Conservation (phyloP, 768 basidiomycete species). For the Porphyrellus cyaneotinctus region DNA sequence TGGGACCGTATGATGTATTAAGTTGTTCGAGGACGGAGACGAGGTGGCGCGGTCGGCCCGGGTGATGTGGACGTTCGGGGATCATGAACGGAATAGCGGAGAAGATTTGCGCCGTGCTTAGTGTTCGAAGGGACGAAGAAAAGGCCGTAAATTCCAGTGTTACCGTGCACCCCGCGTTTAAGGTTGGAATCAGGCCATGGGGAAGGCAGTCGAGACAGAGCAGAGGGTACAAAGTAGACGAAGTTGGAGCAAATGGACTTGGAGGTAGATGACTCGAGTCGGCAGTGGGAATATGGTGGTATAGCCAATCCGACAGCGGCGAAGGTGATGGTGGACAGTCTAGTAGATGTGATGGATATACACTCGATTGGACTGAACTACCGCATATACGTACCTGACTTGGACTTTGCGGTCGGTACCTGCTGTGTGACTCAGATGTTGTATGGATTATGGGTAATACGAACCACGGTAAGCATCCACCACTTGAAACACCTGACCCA, state of each 20-base stretch:
- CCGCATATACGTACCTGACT: conserved; percentile 23
- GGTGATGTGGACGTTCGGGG: conserved; percentile 31
- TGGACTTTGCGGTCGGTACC: conserved; percentile 3
- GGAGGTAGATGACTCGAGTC: conserved; percentile 5
- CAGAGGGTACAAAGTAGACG: conserved; percentile 3
- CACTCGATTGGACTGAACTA: background rate
- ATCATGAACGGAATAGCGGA: conserved; percentile 44
- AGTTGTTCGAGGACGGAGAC: conserved; percentile 37
- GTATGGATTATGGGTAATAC: conserved; percentile 2
- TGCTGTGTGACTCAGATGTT: background rate
- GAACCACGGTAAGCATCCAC: conserved; percentile 25
- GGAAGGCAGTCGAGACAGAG: conserved; percentile 26
- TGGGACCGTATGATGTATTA: conserved; percentile 19
- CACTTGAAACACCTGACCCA: conserved; percentile 36
- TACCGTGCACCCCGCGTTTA: conserved; percentile 16
- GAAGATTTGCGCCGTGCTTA: conserved; percentile 37
- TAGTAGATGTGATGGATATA: background rate
- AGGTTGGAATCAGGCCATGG: conserved; percentile 6
- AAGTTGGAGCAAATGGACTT: conserved; percentile 2
- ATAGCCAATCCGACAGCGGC: background rate
- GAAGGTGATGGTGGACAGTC: background rate
- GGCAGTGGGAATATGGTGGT: background rate
- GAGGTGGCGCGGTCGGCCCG: conserved; percentile 36
- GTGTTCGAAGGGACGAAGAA: conserved; percentile 31
- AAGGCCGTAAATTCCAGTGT: conserved; percentile 39